Evolutionary conservation across 345 rosid species (phyloP).

Genomic region (Angophora floribunda): DNA sequence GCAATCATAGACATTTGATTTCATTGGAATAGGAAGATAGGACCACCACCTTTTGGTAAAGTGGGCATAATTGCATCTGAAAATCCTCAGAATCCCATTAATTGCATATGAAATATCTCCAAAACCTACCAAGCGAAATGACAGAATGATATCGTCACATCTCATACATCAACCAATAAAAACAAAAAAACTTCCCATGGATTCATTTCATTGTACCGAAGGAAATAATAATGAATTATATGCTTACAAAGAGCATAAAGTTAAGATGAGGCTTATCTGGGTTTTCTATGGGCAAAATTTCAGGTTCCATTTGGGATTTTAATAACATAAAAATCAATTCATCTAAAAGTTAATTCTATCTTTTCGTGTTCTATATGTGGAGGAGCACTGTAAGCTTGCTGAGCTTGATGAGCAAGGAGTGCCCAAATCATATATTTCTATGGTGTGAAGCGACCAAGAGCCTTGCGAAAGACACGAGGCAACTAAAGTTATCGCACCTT

Average conservation of each 20-base stretch:
- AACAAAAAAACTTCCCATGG: neutral
- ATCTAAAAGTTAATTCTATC: neutral
- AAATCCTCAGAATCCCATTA: constrained; percentile 1
- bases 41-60: neutral
- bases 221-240: neutral
- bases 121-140: neutral
- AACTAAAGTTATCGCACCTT: neutral
- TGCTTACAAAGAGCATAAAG: neutral
- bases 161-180: neutral
- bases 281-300: neutral
- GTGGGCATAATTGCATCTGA: constrained; percentile 13
- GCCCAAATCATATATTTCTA: neutral
- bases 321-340: neutral
- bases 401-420: neutral
- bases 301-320: neutral
- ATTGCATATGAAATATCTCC: constrained; percentile 1
- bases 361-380: neutral
- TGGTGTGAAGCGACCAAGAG: neutral
- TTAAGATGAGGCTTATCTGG: neutral
- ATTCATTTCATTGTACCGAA: neutral
- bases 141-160: neutral
- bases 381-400: neutral
- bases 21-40: neutral
- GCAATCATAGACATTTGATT: neutral
- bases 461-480: neutral